A percentile compares a stretch with the other conserved stretches of the same genome.
phyloP scores from a whole-genome alignment of 805 yeast genomes.

The Pichia deserticola region DNA sequence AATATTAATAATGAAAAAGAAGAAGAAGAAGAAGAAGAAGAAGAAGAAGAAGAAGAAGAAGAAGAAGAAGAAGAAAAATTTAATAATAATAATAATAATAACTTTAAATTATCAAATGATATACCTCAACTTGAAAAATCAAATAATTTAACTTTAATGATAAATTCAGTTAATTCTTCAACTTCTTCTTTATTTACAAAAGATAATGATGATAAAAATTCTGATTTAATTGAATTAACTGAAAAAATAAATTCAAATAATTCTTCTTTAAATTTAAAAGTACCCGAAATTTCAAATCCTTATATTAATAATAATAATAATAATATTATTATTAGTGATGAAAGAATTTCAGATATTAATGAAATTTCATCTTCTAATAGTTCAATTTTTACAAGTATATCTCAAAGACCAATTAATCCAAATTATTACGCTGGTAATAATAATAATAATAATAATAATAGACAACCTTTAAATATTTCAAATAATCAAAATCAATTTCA shows the following conservation, averaged over 20 bases:
- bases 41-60: no score
- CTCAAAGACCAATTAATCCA: conserved; percentile 69
- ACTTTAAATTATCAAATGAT: background rate
- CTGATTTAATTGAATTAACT: background rate
- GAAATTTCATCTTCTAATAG: conserved; percentile 2
- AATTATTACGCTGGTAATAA: conserved; percentile 35
- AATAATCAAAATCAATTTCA: conserved; percentile 7
- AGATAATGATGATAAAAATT: conserved; percentile 3
- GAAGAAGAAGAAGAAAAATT: no score
- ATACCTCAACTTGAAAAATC: background rate
- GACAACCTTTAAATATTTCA: background rate
- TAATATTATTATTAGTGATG: background rate
- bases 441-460: background rate
- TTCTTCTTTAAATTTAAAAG: conserved; percentile 3
- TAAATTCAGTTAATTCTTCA: background rate
- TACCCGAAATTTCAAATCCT: conserved; percentile 11
- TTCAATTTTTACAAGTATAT: conserved; percentile 71
- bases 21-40: background rate
- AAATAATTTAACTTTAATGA: background rate
- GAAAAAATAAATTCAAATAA: conserved; percentile 1
- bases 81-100: no score
- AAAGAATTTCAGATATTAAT: background rate
- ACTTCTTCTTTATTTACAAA: background rate
- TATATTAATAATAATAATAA: background rate
- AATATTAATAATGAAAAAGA: conserved; percentile 13